phyloP scores from a whole-genome alignment of 2,329 filamentous ascomycete genomes.

The Ceratocystis huliohia region DNA sequence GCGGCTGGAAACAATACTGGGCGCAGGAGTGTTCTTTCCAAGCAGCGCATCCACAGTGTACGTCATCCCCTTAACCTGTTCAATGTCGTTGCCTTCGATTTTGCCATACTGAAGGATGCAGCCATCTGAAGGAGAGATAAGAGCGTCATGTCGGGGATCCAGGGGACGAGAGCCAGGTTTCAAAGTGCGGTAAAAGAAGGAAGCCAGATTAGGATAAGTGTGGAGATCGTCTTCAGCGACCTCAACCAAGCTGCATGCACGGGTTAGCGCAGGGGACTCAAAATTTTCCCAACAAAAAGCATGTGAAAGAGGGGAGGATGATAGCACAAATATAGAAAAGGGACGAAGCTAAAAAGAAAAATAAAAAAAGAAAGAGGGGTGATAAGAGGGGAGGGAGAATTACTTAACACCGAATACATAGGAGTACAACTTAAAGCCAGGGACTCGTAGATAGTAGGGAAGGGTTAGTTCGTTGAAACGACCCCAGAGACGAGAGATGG shows the following conservation, averaged over 20 bases:
- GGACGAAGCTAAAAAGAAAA: neutral
- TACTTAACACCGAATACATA: constrained; percentile 80
- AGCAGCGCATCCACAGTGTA: constrained; percentile 90
- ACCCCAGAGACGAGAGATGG: constrained; percentile 79
- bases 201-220: constrained; percentile 79
- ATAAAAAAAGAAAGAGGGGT: neutral
- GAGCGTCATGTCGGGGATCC: constrained; percentile 63
- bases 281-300: constrained; percentile 17
- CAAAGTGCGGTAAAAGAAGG: constrained; percentile 92
- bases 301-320: constrained; percentile 10
- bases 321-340: neutral
- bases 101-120: constrained; percentile 82
- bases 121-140: constrained; percentile 83
- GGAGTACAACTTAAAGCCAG: constrained; percentile 84
- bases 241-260: constrained; percentile 56
- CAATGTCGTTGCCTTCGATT: constrained; percentile 87
- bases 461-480: constrained; percentile 81
- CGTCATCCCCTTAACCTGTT: constrained; percentile 97
- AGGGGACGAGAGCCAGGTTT: constrained; percentile 80
- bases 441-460: constrained; percentile 74
- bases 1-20: constrained; percentile 37
- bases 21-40: constrained; percentile 49
- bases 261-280: constrained; percentile 4
- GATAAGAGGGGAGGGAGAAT: neutral
- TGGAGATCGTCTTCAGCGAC: constrained; percentile 79